Evolutionary conservation across 306 rosid species (phyloP), one percentile per base, ranked within the genome.

Genomic region (Clitoria ternatea): DNA sequence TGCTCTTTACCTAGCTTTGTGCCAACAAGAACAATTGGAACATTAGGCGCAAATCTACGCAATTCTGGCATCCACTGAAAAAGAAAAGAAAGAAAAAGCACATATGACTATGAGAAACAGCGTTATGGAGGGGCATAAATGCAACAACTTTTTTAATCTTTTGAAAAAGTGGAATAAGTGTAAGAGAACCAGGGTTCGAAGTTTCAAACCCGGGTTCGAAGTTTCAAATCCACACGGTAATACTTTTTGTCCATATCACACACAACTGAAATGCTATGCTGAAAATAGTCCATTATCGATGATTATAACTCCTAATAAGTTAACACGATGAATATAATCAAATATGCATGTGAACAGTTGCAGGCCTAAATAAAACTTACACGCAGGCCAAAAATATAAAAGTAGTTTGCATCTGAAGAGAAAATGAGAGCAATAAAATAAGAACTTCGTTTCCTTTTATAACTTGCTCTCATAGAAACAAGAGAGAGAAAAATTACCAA

Each of bases 21-120:
- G 19, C 99, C 99, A 84, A 94, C 97, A 81, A 94, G 97, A 83
- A 94, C 90, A 79, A 94, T 80, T 23, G 99, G 99, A 70, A 91
- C 96, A 71, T 82, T 87, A 10, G 99, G 99, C 0, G 99, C 99
- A 79, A 94, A 91, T 69, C 99, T 76, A 32, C 96, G 90, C 82
- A 95, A 87, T 49, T 95, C 99, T 0, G 99, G 99, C 99, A 95
- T 91, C 99, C 99, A 91, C 97, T 95, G 89, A 5, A 55, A 73
- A 19, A 54, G 50, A 56, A 44, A 24, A 68, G 20, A 52, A 77
- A 70, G 48, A 52, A 66, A 71, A 66, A 71, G 37, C 26, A 49
- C 36, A 32, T 75, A 70, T 52, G 43, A 60, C 27, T 75, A 70
- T 52, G 43, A 60, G 43, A 27, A 48, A 44, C 40, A 37, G 26